phyloP scores from a whole-genome alignment of 345 rosid species.

The Ceriops zippeliana region DNA sequence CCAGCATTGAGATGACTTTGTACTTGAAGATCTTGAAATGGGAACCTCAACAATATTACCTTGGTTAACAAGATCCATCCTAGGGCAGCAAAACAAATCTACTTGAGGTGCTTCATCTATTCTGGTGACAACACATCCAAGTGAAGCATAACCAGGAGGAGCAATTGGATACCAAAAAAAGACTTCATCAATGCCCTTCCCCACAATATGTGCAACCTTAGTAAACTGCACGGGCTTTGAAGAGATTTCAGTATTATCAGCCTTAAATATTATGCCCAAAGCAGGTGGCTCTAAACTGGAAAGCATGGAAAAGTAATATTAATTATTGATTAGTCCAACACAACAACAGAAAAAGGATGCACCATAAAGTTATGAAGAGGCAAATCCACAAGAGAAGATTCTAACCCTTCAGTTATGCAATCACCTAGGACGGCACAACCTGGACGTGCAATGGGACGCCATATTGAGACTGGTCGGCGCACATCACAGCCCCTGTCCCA shows the following conservation, averaged over 20 bases:
- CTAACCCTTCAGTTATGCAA: conserved; percentile 94
- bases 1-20: conserved; percentile 84
- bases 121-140: conserved; percentile 85
- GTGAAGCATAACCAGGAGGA: conserved; percentile 89
- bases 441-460: conserved; percentile 80
- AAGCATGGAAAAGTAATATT: conserved; percentile 20
- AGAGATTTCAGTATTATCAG: conserved; percentile 69
- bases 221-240: conserved; percentile 88
- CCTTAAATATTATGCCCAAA: conserved; percentile 73
- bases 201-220: conserved; percentile 74
- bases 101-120: conserved; percentile 62
- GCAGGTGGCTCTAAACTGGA: conserved; percentile 92
- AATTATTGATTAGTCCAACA: conserved; percentile 17
- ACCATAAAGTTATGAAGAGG: not conserved
- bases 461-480: conserved; percentile 82
- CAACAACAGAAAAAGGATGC: conserved; percentile 2
- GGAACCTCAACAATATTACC: conserved; percentile 72
- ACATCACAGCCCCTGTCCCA: conserved; percentile 95
- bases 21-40: conserved; percentile 69
- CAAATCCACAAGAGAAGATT: conserved; percentile 14
- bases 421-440: conserved; percentile 85
- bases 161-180: conserved; percentile 98
- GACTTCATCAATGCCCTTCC: conserved; percentile 85
- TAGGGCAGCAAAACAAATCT: conserved; percentile 80
- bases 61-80: conserved; percentile 90